phyloP scores from a whole-genome alignment of 805 yeast genomes.

The Ogataea allantospora region DNA sequence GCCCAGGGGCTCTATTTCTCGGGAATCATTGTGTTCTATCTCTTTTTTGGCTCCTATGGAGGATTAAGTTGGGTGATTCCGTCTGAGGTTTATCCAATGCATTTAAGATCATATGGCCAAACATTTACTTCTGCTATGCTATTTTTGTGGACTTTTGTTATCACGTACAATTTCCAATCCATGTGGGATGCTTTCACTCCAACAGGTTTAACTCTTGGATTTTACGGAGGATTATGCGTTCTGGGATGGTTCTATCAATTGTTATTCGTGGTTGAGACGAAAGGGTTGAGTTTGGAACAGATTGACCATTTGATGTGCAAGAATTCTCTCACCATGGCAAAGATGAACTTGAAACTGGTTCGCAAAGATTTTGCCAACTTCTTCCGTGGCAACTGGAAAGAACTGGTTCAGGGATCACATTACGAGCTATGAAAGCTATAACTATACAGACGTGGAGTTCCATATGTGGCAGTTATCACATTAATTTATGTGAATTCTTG shows the following conservation, averaged over 20 bases:
- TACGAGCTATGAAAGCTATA: too few relatives aligned
- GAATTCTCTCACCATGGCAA: conserved; percentile 40
- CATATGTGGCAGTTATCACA: conserved; percentile 54
- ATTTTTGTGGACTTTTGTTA: conserved; percentile 61
- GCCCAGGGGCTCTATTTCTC: conserved; percentile 61
- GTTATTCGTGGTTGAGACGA: conserved; percentile 68
- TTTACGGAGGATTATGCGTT: conserved; percentile 66
- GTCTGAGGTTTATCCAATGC: conserved; percentile 58
- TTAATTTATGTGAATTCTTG: conserved; percentile 55
- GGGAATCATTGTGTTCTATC: conserved; percentile 62
- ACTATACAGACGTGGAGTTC: conserved; percentile 63
- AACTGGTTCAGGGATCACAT: neutral
- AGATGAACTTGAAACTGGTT: conserved; percentile 32
- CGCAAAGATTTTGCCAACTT: conserved; percentile 20
- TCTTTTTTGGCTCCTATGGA: conserved; percentile 64
- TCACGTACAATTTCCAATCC: conserved; percentile 58
- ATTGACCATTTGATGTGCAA: conserved; percentile 59
- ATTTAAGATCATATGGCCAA: conserved; percentile 64
- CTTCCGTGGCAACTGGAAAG: conserved; percentile 17
- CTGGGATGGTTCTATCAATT: conserved; percentile 53
- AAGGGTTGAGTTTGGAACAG: conserved; percentile 69
- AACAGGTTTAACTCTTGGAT: conserved; percentile 63
- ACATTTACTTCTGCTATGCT: conserved; percentile 56
- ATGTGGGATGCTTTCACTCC: conserved; percentile 58
- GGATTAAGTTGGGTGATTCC: conserved; percentile 70